Percentiles rank a stretch among this genome's conserved stretches.
Conservation (phyloP, 2,329 filamentous ascomycete species). For the Colletotrichum sp. region DNA sequence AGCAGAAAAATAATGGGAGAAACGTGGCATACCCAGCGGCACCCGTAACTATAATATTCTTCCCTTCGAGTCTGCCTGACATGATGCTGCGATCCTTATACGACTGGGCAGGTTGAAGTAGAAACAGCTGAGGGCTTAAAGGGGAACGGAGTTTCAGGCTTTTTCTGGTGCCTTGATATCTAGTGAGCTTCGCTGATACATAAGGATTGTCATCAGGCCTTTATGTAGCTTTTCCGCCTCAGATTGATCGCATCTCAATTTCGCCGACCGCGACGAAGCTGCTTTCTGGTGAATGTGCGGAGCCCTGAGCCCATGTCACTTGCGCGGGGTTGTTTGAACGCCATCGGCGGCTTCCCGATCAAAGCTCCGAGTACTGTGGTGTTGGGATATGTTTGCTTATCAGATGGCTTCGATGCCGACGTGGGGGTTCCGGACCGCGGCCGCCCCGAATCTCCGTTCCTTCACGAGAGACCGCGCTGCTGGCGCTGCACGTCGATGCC, state of each 20-base stretch:
- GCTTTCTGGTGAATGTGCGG: background rate
- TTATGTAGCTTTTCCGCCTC: background rate
- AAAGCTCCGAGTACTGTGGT: background rate
- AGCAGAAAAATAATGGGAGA: background rate
- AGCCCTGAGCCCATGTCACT: background rate
- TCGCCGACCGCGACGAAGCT: background rate
- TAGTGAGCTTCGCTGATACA: background rate
- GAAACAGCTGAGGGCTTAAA: background rate
- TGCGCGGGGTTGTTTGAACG: background rate
- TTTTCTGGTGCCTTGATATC: background rate
- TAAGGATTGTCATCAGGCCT: background rate
- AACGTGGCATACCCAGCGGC: constrained; percentile 73
- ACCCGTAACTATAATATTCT: constrained; percentile 78
- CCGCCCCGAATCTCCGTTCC: background rate
- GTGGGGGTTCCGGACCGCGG: background rate
- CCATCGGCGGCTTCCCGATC: background rate
- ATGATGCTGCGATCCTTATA: background rate
- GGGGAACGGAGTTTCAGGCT: background rate
- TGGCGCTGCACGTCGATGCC: background rate
- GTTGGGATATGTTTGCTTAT: background rate
- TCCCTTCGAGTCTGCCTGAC: constrained; percentile 59
- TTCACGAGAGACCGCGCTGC: background rate
- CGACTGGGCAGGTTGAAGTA: accelerated
- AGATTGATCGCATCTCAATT: background rate
- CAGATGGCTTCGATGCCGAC: background rate